These are phyloP conservation scores for Penicillium sp. DNA, from an alignment of 2,329 filamentous ascomycete species.

Conservation along the genomic window DNA sequence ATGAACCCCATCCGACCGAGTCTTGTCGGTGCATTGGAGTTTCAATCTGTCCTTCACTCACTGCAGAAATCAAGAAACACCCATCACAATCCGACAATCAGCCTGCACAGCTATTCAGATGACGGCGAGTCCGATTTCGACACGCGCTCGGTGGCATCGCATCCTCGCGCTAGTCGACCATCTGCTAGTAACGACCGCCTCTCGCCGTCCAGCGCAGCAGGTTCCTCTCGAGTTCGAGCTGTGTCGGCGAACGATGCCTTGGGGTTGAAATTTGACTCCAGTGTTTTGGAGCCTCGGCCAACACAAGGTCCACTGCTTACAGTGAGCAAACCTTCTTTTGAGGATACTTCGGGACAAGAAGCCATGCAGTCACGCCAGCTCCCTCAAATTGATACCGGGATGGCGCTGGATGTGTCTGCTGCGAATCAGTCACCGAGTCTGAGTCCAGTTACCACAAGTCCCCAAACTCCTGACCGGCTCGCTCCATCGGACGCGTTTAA, in stretches of 20 bases:
- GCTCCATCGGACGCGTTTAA: slow-evolving; percentile 44
- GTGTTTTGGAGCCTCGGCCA: slow-evolving; percentile 27
- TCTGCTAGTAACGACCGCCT: slow-evolving; percentile 24
- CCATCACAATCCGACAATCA: slow-evolving; percentile 64
- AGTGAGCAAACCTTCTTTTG: slow-evolving; percentile 40
- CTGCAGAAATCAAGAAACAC: slow-evolving; percentile 79
- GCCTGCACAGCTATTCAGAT: slow-evolving; percentile 68
- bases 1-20: slow-evolving; percentile 88
- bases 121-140: slow-evolving; percentile 54
- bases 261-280: slow-evolving; percentile 47
- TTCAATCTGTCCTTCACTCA: slow-evolving; percentile 84
- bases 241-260: slow-evolving; percentile 61
- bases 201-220: slow-evolving; percentile 26
- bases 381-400: slow-evolving; percentile 25
- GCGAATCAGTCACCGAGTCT: slow-evolving; percentile 30
- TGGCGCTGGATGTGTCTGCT: slow-evolving; percentile 32
- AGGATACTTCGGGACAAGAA: slow-evolving; percentile 19
- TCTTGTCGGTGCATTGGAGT: slow-evolving; percentile 89
- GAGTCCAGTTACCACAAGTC: slow-evolving; percentile 32
- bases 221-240: slow-evolving; percentile 48
- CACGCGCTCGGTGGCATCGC: slow-evolving; percentile 49
- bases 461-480: slow-evolving; percentile 43
- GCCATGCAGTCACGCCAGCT: slow-evolving; percentile 16
- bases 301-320: slow-evolving; percentile 38
- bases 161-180: slow-evolving; percentile 38